phyloP scores from a whole-genome alignment of 2,329 filamentous ascomycete species.

The Leptosphaerulina australis region DNA sequence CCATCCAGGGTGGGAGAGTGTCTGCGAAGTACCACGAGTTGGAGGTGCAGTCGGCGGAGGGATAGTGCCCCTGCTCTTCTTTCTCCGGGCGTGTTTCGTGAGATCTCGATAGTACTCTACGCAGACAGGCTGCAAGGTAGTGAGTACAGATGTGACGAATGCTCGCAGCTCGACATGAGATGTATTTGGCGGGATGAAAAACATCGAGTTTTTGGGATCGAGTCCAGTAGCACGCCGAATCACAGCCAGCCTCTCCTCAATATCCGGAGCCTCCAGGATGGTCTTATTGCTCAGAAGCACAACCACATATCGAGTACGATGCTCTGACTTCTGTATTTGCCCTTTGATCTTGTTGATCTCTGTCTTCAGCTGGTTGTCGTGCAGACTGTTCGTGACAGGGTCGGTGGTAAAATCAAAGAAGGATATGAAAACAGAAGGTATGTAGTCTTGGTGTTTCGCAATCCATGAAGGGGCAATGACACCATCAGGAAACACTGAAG shows the following conservation, averaged over 20 bases:
- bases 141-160: constrained; percentile 75
- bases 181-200: constrained; percentile 78
- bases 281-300: constrained; percentile 77
- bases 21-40: constrained; percentile 82
- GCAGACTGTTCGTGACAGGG: constrained; percentile 72
- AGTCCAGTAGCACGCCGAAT: constrained; percentile 81
- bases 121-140: constrained; percentile 73
- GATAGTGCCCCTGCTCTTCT: constrained; percentile 77
- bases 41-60: constrained; percentile 83
- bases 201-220: constrained; percentile 79
- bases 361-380: constrained; percentile 85
- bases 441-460: constrained; percentile 81
- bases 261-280: constrained; percentile 61
- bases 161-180: constrained; percentile 73
- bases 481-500: constrained; percentile 86
- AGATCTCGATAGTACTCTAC: constrained; percentile 93
- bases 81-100: constrained; percentile 88
- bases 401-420: constrained; percentile 81
- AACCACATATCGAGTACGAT: constrained; percentile 77
- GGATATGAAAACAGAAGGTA: constrained; percentile 80
- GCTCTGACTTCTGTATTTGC: constrained; percentile 71
- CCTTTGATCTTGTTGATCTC: constrained; percentile 81
- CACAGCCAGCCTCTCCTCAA: constrained; percentile 77
- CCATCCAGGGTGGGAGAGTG: constrained; percentile 85
- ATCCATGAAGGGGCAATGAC: constrained; percentile 83